These are phyloP conservation scores for Colletotrichum sp. DNA, from an alignment of 2,329 filamentous ascomycete genomes.

Conservation along the genomic window DNA sequence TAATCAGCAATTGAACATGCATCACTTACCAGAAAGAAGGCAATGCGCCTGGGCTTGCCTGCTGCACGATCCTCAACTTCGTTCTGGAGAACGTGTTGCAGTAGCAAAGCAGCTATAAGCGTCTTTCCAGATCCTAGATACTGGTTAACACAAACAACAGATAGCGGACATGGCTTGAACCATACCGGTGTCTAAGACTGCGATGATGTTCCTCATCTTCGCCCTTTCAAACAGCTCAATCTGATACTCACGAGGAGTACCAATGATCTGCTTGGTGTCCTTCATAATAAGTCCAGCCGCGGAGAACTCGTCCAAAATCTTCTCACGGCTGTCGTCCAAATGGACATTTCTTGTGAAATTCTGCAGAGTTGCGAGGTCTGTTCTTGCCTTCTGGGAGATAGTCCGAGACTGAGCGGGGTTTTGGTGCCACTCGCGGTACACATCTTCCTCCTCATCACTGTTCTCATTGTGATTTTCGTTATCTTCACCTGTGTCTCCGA, in stretches of 20 bases:
- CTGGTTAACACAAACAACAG: constrained; percentile 18
- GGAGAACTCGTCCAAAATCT: constrained; percentile 34
- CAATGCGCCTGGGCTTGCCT: constrained; percentile 66
- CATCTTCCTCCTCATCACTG: not conserved
- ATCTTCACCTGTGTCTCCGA: not conserved
- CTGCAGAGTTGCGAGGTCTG: constrained; percentile 56
- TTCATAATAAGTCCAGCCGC: constrained; percentile 36
- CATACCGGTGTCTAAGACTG: constrained; percentile 87
- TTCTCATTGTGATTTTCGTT: not conserved
- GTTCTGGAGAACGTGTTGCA: constrained; percentile 76
- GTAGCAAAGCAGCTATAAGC: constrained; percentile 86
- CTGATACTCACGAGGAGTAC: constrained; percentile 87
- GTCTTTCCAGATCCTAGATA: constrained; percentile 89
- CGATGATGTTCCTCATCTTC: constrained; percentile 85
- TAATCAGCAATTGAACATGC: not conserved
- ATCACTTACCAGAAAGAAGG: constrained; percentile 78
- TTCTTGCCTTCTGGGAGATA: constrained; percentile 51
- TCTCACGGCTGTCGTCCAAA: constrained; percentile 30
- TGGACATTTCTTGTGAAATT: constrained; percentile 41
- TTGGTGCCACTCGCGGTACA: constrained; percentile 29
- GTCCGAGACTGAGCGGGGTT: constrained; percentile 38
- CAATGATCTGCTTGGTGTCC: constrained; percentile 64
- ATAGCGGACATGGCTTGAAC: not conserved
- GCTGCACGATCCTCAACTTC: constrained; percentile 74
- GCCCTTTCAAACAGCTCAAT: constrained; percentile 89